Evolutionary conservation across 2,329 filamentous ascomycete genomes (phyloP), one percentile per base, ranked within the genome.

Genomic region (Diaporthe batatas): DNA sequence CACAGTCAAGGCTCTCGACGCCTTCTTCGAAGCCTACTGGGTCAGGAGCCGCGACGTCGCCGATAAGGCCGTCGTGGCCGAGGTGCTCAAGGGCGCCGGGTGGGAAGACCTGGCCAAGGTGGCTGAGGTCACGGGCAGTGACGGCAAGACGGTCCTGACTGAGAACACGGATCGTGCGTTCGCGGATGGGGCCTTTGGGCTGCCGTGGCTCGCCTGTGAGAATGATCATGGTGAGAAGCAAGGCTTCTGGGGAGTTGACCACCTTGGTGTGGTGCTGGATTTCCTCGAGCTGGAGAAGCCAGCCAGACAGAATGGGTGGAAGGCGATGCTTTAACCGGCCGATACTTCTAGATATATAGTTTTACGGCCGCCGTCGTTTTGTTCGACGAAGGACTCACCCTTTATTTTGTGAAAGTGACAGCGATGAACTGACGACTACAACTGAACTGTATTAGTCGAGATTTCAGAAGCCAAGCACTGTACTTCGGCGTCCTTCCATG

Each of bases 161-260:
- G 65, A 71, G 16, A 82, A 84, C 74, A 84, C 82, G 6, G 79
- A 82, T 65, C 25, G 64, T 23, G 83, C 82, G 0, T 83, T 83
- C 74, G 78, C 72, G 8, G 76, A 79, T 0, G 82, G 81, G 62
- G 82, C 81, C 1, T 83, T 84, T 74, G 82, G 83, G 2, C 72
- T 84, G 53, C 83, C 82, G 6, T 84, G 82, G 82, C 75, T 83
- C 67, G 78, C 78, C 12, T 84, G 82, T 76, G 81, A 80, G 34
- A 80, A 81, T 58, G 42, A 69, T 1, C 62, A 70, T 21, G 79
- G 81, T 12, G 62, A 80, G 67, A 81, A 72, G 7, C 80, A 84
- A 42, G 78, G 79, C 2, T 84, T 83, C 76, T 84, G 80, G 79
- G 82, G 83, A 11, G 80, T 84, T 10, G 82, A 84, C 74, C 82